Evolutionary conservation across 768 basidiomycete species (phyloP).

Genomic region (Russula emetica): DNA sequence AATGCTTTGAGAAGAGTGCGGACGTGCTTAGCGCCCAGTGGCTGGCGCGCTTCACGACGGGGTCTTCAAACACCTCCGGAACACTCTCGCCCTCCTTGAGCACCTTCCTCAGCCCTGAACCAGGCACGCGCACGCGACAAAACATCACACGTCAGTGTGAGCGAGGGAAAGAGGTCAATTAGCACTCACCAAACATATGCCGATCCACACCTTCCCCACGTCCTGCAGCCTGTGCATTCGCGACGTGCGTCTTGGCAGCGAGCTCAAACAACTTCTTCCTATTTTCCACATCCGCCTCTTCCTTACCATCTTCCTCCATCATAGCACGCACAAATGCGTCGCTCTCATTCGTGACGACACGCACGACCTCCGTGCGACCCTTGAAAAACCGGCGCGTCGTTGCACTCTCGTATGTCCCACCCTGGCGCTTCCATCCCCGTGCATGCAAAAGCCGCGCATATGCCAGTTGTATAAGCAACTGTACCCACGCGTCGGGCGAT

Average conservation of each 20-base stretch:
- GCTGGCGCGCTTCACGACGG: constrained; percentile 63
- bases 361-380: constrained; percentile 91
- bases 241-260: constrained; percentile 62
- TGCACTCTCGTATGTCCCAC: constrained; percentile 92
- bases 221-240: constrained; percentile 60
- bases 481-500: constrained; percentile 94
- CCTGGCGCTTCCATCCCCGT: constrained; percentile 44
- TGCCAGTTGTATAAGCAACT: constrained; percentile 88
- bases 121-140: neutral
- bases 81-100: constrained; percentile 56
- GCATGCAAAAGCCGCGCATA: constrained; percentile 59
- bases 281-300: constrained; percentile 42
- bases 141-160: neutral
- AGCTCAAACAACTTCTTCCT: constrained; percentile 51
- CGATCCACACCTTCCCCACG: constrained; percentile 78
- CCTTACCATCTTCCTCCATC: constrained; percentile 45
- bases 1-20: constrained; percentile 79
- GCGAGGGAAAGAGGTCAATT: neutral
- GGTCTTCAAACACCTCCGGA: constrained; percentile 72
- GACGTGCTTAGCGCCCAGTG: constrained; percentile 91
- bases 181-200: constrained; percentile 69
- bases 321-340: constrained; percentile 76
- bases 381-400: constrained; percentile 85
- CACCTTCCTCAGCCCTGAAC: constrained; percentile 66
- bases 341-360: constrained; percentile 72